Base-by-base conservation (phyloP, 2,329 filamentous ascomycete genomes). In the Fusarium sp. region DNA sequence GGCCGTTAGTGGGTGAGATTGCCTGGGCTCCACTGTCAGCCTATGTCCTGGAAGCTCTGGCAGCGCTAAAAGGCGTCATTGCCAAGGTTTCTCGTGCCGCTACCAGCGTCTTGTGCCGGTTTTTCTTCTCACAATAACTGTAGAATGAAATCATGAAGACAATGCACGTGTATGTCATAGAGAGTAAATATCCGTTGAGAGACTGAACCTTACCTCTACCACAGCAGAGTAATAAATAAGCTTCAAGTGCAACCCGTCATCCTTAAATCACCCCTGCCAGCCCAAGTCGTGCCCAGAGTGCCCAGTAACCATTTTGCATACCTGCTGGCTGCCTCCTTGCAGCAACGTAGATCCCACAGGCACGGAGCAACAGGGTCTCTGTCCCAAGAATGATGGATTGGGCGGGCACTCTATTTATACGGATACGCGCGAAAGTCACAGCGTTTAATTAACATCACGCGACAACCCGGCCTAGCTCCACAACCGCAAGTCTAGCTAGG, bases 51-150 rank as follows among this genome's bases (percentile, higher is more conserved):
- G 38, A 16, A 58, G 53, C 69, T 67, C 60, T 61, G 51, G 40
- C 68, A 70, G 70, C 67, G 62, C 67, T 60, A 70, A 67, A 46
- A 34, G 47, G 64, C 67, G 58, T 70, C 67, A 70, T 64, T 56
- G 60, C 45, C 67, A 64, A 64, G 62, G 30, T 53, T 43, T 18
- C n/a, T 40, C 25, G n/a, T 52, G 54, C 58, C 58, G 53, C 45
- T 55, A 51, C 41, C 48, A 56, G 53, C 34, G 67, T 55, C 47
- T 47, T 57, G 58, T 55, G 45, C 53, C 38, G 58, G 54, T 70
- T 59, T 63, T n/a, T 20, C 25, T 52, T 15, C 30, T 51, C 25
- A 46, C 46, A 24, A 32, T 57, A 30, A 30, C 43, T 62, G 51
- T 52, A 44, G 44, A 49, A 65, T 63, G 62, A 69, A 59, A 64